Percentiles rank a stretch among this genome's conserved stretches.
phyloP scores from a whole-genome alignment of 306 rosid genomes.

The Hippophae rhamnoides region DNA sequence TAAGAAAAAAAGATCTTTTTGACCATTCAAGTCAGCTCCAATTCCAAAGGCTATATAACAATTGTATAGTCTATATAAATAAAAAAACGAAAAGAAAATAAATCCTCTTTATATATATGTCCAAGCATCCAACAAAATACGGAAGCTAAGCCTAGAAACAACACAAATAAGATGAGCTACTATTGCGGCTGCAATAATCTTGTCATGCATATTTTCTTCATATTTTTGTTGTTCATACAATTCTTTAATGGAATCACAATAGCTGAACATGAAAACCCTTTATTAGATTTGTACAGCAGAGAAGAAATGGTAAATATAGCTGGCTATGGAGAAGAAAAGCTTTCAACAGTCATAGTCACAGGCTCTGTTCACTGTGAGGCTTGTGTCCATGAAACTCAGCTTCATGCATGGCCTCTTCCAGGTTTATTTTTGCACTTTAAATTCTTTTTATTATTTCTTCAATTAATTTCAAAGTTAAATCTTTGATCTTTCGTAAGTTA shows the following conservation, averaged over 20 bases:
- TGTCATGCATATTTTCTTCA: conserved; percentile 6
- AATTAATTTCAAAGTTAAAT: too few relatives aligned
- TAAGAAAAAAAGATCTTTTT: background rate
- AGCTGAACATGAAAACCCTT: conserved; percentile 11
- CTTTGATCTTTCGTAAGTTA: too few relatives aligned
- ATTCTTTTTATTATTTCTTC: background rate
- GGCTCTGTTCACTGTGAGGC: conserved; percentile 67
- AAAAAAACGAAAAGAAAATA: too few relatives aligned
- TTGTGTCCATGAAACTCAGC: conserved; percentile 27
- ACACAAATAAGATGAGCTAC: conserved; percentile 34
- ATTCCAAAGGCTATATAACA: background rate
- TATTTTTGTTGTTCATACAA: background rate
- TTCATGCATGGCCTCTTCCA: conserved; percentile 67
- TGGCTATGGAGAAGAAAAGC: conserved; percentile 89
- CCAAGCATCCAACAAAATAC: conserved; percentile 9
- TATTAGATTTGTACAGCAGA: conserved; percentile 37
- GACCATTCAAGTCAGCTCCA: conserved; percentile 8
- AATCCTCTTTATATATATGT: too few relatives aligned
- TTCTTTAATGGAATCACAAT: background rate
- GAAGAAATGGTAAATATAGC: conserved; percentile 59
- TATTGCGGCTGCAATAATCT: conserved; percentile 24
- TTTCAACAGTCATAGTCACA: conserved; percentile 79
- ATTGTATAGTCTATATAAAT: conserved; percentile 6
- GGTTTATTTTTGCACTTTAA: conserved; percentile 27
- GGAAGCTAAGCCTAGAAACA: conserved; percentile 3